These are phyloP conservation scores for Sarocladiaceae sp. DNA, from an alignment of 2,329 filamentous ascomycete genomes.

Conservation along the genomic window DNA sequence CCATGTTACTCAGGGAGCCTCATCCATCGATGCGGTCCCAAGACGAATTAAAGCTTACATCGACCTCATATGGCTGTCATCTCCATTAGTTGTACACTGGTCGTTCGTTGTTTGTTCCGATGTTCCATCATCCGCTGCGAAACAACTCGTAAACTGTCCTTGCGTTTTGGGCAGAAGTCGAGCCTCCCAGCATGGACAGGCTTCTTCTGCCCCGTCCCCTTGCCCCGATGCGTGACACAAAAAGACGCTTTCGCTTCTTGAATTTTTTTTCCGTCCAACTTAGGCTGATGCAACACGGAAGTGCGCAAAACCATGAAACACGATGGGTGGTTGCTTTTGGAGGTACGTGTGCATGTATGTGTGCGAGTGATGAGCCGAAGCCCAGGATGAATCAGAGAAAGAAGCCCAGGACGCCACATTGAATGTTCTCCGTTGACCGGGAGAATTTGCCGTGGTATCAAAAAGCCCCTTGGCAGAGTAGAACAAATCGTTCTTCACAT, in stretches of 20 bases:
- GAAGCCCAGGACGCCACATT: slow-evolving; percentile 4
- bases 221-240: not conserved
- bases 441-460: slow-evolving; percentile 10
- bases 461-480: not conserved
- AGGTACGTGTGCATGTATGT: not conserved
- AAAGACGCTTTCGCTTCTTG: not conserved
- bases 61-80: slow-evolving; percentile 8
- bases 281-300: slow-evolving; percentile 29
- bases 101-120: no score
- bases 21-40: not conserved
- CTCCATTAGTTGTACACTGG: slow-evolving; percentile 8
- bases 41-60: slow-evolving; percentile 6
- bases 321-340: slow-evolving; percentile 4
- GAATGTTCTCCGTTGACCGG: slow-evolving; percentile 7
- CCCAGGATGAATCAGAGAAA: slow-evolving; percentile 1
- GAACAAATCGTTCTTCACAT: not conserved
- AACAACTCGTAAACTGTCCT: not conserved
- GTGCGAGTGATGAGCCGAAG: not conserved
- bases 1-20: slow-evolving; percentile 7
- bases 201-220: slow-evolving; percentile 3
- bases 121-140: no score
- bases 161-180: not conserved
- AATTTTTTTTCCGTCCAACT: slow-evolving; percentile 40
- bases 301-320: slow-evolving; percentile 5
- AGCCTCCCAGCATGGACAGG: slow-evolving; percentile 3